Base-by-base conservation (phyloP, 345 rosid species). In the Populus davidiana region DNA sequence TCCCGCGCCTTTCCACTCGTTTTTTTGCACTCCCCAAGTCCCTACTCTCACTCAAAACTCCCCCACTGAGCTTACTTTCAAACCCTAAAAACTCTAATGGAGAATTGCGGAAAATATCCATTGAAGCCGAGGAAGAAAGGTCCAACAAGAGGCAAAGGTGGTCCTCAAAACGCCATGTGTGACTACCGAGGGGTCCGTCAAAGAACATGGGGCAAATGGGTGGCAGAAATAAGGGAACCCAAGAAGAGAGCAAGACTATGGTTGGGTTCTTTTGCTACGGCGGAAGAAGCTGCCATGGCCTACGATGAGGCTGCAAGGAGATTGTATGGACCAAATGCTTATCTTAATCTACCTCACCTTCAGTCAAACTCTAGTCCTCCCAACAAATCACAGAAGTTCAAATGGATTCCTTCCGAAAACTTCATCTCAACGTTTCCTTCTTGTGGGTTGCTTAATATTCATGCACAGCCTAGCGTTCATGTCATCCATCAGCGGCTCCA, bases 141-240 rank as follows among this genome's bases (percentile, higher is more conserved):
- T 39, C 98, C 97, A 6, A 90, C 94, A 11, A 86, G 97, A 47
- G 98, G 97, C 80, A 92, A 93, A 88, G 98, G 96, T 5, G 98
- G 98, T 56, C 99, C 99, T 17, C 92, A 85, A 59, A 96, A 93
- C 76, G 91, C 98, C 35, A 86, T 89, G 13, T 93, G 96, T 61
- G 92, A 89, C 27, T 96, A 91, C 75, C 82, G 98, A 5, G 98
- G 99, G 10, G 99, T 96, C 1, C 79, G 99, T 12, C 99, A 93
- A 81, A 82, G 98, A 75, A 92, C 99, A 0, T 96, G 98, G 99
- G 99, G 98, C 10, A 96, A 96, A 83, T 96, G 96, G 99, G 99
- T 93, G 2, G 98, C 99, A 0, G 98, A 96, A 81, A 93, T 96
- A 77, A 86, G 97, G 62, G 99, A 93, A 82, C 99, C 99, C 1